Evolutionary conservation across 2,329 filamentous ascomycete genomes (phyloP).

Genomic region (Fusarium redolens): DNA sequence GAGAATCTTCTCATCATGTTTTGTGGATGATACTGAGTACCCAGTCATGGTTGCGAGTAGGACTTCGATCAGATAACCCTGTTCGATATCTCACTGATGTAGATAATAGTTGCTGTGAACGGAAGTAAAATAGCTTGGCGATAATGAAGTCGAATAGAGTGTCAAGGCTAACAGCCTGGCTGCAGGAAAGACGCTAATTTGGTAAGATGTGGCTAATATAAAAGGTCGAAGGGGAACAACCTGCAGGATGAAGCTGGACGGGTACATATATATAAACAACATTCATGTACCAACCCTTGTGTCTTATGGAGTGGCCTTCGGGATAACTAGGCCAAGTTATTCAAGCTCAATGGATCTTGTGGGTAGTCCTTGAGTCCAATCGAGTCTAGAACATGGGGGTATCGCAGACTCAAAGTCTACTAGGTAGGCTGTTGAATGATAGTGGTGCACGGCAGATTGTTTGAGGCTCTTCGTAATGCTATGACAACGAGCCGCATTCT

Average conservation of each 20-base stretch:
- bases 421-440: not conserved
- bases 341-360: not conserved
- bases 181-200: not conserved
- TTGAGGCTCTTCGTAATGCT: not conserved
- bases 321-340: not conserved
- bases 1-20: constrained; percentile 2
- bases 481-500: not conserved
- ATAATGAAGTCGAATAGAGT: not conserved
- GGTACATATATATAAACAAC: not conserved
- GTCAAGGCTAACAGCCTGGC: not conserved
- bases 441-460: not conserved
- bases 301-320: not conserved
- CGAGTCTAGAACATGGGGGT: not conserved
- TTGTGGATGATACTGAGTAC: constrained; percentile 3
- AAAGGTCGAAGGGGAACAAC: not conserved
- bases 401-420: not conserved
- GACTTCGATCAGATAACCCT: not conserved
- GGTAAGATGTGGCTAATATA: too few relatives aligned
- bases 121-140: not conserved
- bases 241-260: not conserved
- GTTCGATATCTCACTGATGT: not conserved
- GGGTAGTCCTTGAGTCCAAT: not conserved
- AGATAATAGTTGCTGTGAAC: not conserved
- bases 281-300: not conserved
- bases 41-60: not conserved